These are phyloP conservation scores for Blastocystis sp. DNA, from an alignment of 352 stramenopile species.

Conservation along the genomic window DNA sequence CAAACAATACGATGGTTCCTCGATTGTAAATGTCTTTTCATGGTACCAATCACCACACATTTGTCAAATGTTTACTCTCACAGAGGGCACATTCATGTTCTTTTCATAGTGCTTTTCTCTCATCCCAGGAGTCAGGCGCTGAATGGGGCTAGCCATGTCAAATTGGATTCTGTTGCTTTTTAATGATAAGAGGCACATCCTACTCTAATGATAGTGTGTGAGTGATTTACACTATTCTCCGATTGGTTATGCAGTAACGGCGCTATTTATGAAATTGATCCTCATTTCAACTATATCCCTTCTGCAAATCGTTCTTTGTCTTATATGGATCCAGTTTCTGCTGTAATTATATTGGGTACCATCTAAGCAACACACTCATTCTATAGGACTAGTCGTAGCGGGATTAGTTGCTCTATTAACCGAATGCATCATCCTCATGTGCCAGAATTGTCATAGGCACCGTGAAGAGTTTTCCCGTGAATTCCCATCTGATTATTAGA, in stretches of 20 bases:
- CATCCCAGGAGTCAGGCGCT: neutral
- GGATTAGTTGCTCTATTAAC: conserved; percentile 13
- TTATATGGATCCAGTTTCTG: conserved; percentile 40
- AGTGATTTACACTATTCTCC: neutral
- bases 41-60: too few species aligned
- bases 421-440: conserved; percentile 22
- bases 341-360: conserved; percentile 21
- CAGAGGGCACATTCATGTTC: too few species aligned
- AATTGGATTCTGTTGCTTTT: neutral
- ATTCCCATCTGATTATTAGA: neutral
- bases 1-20: too few species aligned
- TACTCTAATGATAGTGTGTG: neutral
- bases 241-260: neutral
- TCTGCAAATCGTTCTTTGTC: neutral
- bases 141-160: too few species aligned
- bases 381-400: conserved; percentile 8
- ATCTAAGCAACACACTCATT: neutral
- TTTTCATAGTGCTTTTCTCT: too few species aligned
- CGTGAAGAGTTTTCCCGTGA: neutral
- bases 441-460: neutral
- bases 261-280: neutral
- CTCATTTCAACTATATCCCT: conserved; percentile 3
- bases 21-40: too few species aligned
- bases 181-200: neutral
- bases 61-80: too few species aligned